Evolutionary conservation across 2,329 filamentous ascomycete genomes (phyloP), one percentile per base, ranked within the genome.

Genomic region (Fusarium sp.): DNA sequence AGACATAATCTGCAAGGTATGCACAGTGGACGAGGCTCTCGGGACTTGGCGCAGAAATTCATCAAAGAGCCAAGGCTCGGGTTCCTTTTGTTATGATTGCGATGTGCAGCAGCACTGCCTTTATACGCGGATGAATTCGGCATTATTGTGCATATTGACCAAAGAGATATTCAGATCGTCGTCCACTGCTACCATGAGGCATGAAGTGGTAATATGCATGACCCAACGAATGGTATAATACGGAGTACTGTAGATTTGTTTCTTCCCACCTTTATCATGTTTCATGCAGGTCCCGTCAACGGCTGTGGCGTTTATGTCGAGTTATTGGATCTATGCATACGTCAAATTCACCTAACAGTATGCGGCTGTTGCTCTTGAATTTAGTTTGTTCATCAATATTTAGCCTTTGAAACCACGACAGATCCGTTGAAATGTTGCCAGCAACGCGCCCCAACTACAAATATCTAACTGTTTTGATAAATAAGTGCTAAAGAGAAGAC

Each of bases 61-160:
- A 33, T 21, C 27, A 23, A 38, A 25, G 39, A 67, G 63, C 69
- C 63, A 69, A 59, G 63, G 33, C 38, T 45, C 48, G 37, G 54
- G 44, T 48, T 49, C 29, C 45, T 60, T 29, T 54, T 38, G 37
- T 21, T 72, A 10, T 65, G 25, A 72, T 72, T 72, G 25, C 41
- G 69, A 72, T 72, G 60, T 65, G 69, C 69, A 72, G 49, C 69
- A 72, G 31, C 49, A 38, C 35, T 39, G 29, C 27, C 31, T n/a
- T 56, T 39, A 52, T 60, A 44, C 29, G 37, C 35, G n/a, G 21
- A 57, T 39, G 41, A 29, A 33, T 41, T 72, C 55, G 45, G 51
- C 35, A 48, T 37, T 39, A 49, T 52, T 48, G 25, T 39, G 21
- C 25, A 21, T 27, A 21, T 46, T 45, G 23, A 25, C 15, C 14